Evolutionary conservation across 148 eudicot genomes (phyloP).

Genomic region (Selenicereus undatus): DNA sequence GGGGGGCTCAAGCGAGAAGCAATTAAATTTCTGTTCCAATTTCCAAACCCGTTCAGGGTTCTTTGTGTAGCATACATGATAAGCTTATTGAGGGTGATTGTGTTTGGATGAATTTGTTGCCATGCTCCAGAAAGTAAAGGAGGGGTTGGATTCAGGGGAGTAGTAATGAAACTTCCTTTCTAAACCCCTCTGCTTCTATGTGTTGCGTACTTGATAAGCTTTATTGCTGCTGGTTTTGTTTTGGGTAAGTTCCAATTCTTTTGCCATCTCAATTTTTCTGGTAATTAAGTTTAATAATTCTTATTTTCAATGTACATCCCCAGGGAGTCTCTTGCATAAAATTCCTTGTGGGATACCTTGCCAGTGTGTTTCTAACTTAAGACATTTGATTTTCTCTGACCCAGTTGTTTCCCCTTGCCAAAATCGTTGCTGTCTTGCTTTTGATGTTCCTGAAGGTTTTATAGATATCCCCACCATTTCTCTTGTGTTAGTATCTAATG

Average conservation of each 20-base stretch:
- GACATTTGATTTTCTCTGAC: not conserved
- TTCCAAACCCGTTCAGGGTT: no score
- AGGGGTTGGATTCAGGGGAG: not conserved
- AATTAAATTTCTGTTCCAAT: no score
- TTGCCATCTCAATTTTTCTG: not conserved
- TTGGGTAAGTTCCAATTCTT: not conserved
- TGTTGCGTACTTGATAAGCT: not conserved
- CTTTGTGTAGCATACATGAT: no score
- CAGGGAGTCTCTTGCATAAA: not conserved
- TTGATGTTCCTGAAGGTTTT: not conserved
- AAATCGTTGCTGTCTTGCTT: no score
- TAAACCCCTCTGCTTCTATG: not conserved
- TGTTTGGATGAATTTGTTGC: not conserved
- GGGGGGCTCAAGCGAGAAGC: not conserved
- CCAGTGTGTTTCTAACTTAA: not conserved
- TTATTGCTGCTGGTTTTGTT: not conserved
- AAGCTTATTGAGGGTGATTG: no score
- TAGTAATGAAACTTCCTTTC: no score
- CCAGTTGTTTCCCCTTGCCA: not conserved
- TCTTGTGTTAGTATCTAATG: not conserved
- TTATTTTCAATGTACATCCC: not conserved
- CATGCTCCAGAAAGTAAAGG: not conserved
- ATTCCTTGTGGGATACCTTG: not conserved
- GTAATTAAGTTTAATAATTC: not conserved
- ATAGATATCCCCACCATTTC: not conserved